phyloP scores from a whole-genome alignment of 179 eudicot species.

The Beta lomatogona region DNA sequence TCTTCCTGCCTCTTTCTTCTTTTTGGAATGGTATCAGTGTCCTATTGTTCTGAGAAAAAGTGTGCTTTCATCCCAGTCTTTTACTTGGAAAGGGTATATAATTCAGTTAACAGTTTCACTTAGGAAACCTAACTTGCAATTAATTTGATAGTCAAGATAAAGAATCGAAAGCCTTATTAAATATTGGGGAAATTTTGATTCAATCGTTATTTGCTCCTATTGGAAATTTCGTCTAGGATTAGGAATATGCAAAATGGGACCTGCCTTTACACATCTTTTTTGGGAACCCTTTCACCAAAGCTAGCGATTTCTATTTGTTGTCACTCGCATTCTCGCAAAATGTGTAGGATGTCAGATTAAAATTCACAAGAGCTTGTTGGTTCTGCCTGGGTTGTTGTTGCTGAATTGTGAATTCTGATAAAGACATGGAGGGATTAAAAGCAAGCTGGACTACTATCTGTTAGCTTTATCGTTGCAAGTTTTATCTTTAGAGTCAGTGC shows the following conservation, averaged over 20 bases:
- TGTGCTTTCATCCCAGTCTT: not conserved
- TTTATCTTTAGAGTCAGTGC: not conserved
- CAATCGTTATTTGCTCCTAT: not conserved
- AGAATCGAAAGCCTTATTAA: not conserved
- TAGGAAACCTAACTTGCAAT: not conserved
- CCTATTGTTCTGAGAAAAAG: not conserved
- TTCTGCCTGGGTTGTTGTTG: not conserved
- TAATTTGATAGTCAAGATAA: not conserved
- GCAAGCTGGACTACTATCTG: not conserved
- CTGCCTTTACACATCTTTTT: not conserved
- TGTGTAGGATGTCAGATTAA: not conserved
- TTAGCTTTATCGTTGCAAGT: not conserved
- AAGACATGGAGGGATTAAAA: not conserved
- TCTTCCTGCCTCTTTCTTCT: not conserved
- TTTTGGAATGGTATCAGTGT: not conserved
- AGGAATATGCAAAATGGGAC: not conserved
- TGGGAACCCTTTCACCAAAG: not conserved
- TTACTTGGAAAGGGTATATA: not conserved
- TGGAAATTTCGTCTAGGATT: not conserved
- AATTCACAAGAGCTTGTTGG: not conserved
- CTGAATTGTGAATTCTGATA: not conserved
- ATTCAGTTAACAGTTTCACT: too few species aligned
- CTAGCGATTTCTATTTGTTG: not conserved
- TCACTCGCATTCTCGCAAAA: not conserved
- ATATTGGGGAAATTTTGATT: not conserved